These are phyloP conservation scores for Claviceps maximensis DNA, from an alignment of 2,329 filamentous ascomycete species.

Conservation along the genomic window DNA sequence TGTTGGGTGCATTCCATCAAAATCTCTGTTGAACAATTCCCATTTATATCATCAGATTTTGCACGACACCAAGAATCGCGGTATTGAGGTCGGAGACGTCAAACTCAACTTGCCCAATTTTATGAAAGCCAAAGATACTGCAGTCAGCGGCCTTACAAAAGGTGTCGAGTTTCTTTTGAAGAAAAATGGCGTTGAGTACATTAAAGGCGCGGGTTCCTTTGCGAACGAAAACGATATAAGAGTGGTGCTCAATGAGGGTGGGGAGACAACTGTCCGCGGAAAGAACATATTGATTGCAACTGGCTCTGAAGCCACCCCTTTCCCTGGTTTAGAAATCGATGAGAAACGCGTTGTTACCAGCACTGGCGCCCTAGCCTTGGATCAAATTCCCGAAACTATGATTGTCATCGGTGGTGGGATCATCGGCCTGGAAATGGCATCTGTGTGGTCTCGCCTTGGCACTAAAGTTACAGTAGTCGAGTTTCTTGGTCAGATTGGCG, in stretches of 20 bases:
- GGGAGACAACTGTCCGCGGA: conserved; percentile 71
- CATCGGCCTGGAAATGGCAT: conserved; percentile 96
- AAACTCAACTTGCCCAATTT: conserved; percentile 89
- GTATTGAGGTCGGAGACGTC: conserved; percentile 94
- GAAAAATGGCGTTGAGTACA: conserved; percentile 97
- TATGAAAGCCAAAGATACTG: conserved; percentile 98
- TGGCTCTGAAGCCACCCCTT: conserved; percentile 87
- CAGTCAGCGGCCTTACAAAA: conserved; percentile 81
- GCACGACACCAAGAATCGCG: conserved; percentile 92
- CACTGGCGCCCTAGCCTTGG: conserved; percentile 81
- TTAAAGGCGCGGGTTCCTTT: conserved; percentile 86
- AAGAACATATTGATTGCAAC: conserved; percentile 99
- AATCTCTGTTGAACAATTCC: conserved; percentile 97
- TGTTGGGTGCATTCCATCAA: conserved; percentile 97
- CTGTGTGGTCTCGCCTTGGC: conserved; percentile 91
- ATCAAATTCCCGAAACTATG: conserved; percentile 91
- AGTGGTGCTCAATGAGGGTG: conserved; percentile 80
- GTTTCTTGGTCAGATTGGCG: conserved; percentile 91
- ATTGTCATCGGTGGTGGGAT: conserved; percentile 96
- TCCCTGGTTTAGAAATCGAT: conserved; percentile 89
- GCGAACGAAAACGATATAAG: conserved; percentile 82
- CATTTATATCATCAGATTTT: conserved; percentile 95
- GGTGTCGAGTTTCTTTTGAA: conserved; percentile 97
- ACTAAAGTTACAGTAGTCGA: conserved; percentile 94
- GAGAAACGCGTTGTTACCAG: conserved; percentile 96